Conservation (phyloP, 495 filamentous ascomycete genomes). For the Hypoxylon perforatum region DNA sequence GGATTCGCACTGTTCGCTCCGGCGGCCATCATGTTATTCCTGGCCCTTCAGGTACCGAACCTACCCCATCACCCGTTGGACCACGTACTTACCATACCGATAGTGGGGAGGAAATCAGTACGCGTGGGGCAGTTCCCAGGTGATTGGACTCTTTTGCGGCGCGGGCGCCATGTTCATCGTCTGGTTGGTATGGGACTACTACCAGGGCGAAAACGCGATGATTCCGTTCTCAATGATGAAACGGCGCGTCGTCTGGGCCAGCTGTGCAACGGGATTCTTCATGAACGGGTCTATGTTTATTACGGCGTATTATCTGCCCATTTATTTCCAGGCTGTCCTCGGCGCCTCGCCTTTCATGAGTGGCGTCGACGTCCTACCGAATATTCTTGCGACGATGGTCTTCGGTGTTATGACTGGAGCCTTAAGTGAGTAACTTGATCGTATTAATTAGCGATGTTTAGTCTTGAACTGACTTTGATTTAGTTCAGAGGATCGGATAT, state of each 20-base stretch:
- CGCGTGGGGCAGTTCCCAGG: slow-evolving; percentile 52
- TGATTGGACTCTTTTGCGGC: slow-evolving; percentile 56
- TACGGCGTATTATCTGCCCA: slow-evolving; percentile 58
- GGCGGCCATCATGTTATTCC: slow-evolving; percentile 54
- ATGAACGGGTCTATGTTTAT: slow-evolving; percentile 28
- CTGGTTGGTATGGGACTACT: slow-evolving; percentile 55
- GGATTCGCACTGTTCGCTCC: slow-evolving; percentile 61
- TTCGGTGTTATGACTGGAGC: slow-evolving; percentile 57
- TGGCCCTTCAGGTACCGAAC: slow-evolving; percentile 53
- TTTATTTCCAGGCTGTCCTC: slow-evolving; percentile 73
- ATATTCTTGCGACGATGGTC: slow-evolving; percentile 60
- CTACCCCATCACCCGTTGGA: too few relatives aligned
- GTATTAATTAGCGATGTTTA: slow-evolving; percentile 32
- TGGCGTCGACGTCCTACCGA: slow-evolving; percentile 61
- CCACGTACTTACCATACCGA: too few relatives aligned
- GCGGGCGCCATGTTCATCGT: slow-evolving; percentile 50
- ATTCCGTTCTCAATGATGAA: slow-evolving; percentile 36
- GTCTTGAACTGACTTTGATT: neutral
- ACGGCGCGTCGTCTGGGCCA: slow-evolving; percentile 31
- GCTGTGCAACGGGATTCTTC: slow-evolving; percentile 20
- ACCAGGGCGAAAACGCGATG: slow-evolving; percentile 56
- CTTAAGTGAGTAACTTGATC: slow-evolving; percentile 49
- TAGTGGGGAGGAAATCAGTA: slow-evolving; percentile 58
- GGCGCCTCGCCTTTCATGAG: slow-evolving; percentile 55
- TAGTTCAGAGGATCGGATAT: slow-evolving; percentile 53